Conservation (phyloP, 176 grass and related monocot genomes). For the Dactylis glomerata region DNA sequence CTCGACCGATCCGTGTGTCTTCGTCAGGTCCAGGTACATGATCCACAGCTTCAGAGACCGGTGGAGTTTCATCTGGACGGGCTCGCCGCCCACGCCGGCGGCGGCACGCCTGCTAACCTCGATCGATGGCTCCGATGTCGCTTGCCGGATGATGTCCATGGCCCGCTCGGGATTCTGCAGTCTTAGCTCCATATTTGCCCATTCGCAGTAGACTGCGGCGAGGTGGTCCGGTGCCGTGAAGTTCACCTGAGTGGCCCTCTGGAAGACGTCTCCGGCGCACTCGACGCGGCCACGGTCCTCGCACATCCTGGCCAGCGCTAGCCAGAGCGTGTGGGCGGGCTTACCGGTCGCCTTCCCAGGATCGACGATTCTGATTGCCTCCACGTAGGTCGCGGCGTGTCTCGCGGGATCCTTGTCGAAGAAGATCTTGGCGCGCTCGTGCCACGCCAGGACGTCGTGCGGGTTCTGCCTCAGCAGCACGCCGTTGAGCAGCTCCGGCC, state of each 20-base stretch:
- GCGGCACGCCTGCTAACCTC: constrained; percentile 42
- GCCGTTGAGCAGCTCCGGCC: constrained; percentile 55
- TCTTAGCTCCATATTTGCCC: constrained; percentile 66
- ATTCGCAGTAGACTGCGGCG: constrained; percentile 57
- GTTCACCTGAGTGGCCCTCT: constrained; percentile 51
- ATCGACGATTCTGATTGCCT: constrained; percentile 57
- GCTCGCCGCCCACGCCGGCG: constrained; percentile 40
- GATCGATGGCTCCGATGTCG: constrained; percentile 52
- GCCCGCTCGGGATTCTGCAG: constrained; percentile 36
- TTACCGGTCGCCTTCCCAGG: constrained; percentile 61
- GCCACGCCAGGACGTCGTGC: constrained; percentile 69
- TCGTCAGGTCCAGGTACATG: constrained; percentile 70
- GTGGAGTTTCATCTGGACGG: constrained; percentile 49
- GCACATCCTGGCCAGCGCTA: constrained; percentile 60
- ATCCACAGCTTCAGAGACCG: constrained; percentile 63
- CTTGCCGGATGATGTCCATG: constrained; percentile 51
- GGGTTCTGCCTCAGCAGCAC: constrained; percentile 69
- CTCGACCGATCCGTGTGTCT: constrained; percentile 45
- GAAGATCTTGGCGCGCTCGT: constrained; percentile 57
- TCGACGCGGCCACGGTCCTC: constrained; percentile 46
- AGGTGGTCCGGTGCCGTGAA: constrained; percentile 66
- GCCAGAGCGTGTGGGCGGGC: constrained; percentile 68
- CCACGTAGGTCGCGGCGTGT: constrained; percentile 52
- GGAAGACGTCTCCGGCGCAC: constrained; percentile 58
- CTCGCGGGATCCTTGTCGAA: constrained; percentile 47